Conservation (phyloP, 2,329 filamentous ascomycete species). For the Colletotrichum zoysiae region DNA sequence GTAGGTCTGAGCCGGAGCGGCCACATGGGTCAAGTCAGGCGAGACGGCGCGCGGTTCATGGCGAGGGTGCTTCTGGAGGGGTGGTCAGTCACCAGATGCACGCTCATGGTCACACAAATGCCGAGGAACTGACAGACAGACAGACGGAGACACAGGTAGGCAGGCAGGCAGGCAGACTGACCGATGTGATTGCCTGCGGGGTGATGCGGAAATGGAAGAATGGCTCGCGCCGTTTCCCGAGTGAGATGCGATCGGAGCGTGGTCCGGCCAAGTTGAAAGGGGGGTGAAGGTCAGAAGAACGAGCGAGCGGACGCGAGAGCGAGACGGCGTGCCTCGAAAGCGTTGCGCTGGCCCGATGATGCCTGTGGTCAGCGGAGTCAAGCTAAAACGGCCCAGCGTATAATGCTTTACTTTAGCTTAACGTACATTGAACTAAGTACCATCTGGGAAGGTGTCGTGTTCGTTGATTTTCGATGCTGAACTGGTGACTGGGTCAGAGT, state of each 20-base stretch:
- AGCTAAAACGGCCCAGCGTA: neutral
- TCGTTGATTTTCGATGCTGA: neutral
- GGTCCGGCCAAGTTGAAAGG: constrained; percentile 28
- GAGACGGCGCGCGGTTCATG: neutral
- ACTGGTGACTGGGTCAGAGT: neutral
- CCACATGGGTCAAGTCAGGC: constrained; percentile 35
- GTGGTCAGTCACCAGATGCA: constrained; percentile 19
- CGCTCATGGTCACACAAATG: constrained; percentile 10
- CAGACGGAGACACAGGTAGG: neutral
- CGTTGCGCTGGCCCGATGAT: neutral
- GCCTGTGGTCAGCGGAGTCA: neutral
- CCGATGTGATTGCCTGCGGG: constrained; percentile 32
- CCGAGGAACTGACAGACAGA: constrained; percentile 13
- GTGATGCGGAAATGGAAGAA: constrained; percentile 30
- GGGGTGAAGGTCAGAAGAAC: constrained; percentile 24
- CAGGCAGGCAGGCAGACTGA: constrained; percentile 5
- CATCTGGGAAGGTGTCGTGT: constrained; percentile 1
- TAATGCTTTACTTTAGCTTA: neutral
- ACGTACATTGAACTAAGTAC: neutral
- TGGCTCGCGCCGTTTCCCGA: constrained; percentile 30
- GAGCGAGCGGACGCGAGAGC: constrained; percentile 28
- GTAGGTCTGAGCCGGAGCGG: constrained; percentile 21
- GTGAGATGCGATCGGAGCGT: constrained; percentile 41
- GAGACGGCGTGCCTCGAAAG: constrained; percentile 8
- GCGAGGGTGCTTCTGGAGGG: constrained; percentile 4